phyloP scores from a whole-genome alignment of 2,329 filamentous ascomycete species.

The Fusarium proliferatum region DNA sequence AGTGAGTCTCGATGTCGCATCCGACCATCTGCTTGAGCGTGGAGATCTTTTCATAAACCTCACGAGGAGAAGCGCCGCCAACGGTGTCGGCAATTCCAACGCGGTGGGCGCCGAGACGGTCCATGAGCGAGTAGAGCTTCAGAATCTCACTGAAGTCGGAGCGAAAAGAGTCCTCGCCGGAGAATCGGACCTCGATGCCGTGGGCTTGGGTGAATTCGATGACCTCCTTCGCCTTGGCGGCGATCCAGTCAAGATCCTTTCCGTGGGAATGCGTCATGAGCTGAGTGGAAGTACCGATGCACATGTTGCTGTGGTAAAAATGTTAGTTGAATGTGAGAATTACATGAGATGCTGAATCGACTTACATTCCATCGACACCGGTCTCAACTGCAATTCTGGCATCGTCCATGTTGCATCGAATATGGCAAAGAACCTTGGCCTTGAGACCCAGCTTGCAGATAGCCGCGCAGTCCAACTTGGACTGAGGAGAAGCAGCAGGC shows the following conservation, averaged over 20 bases:
- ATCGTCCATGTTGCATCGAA: slow-evolving; percentile 52
- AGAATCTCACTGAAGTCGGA: slow-evolving; percentile 81
- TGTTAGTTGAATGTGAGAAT: not conserved
- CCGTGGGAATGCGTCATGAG: slow-evolving; percentile 88
- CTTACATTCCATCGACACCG: slow-evolving; percentile 63
- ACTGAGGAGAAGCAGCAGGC: slow-evolving; percentile 88
- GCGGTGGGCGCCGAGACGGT: slow-evolving; percentile 84
- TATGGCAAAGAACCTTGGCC: slow-evolving; percentile 57
- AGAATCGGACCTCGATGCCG: slow-evolving; percentile 56
- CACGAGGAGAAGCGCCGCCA: slow-evolving; percentile 82
- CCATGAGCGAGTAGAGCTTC: slow-evolving; percentile 83
- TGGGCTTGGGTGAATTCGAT: slow-evolving; percentile 38
- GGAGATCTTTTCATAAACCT: slow-evolving; percentile 89
- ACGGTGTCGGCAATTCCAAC: slow-evolving; percentile 97
- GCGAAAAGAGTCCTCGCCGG: slow-evolving; percentile 87
- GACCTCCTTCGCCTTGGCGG: slow-evolving; percentile 61
- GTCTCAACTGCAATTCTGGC: slow-evolving; percentile 84
- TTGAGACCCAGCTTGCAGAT: slow-evolving; percentile 96
- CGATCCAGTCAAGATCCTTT: slow-evolving; percentile 91
- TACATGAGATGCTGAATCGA: not conserved
- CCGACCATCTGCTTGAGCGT: slow-evolving; percentile 72
- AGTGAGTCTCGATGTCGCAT: slow-evolving; percentile 72
- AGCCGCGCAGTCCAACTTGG: slow-evolving; percentile 84
- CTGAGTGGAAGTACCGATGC: slow-evolving; percentile 86
- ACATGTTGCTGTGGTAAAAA: slow-evolving; percentile 64